Conservation (phyloP, 345 rosid species). For the Moringa oleifera region DNA sequence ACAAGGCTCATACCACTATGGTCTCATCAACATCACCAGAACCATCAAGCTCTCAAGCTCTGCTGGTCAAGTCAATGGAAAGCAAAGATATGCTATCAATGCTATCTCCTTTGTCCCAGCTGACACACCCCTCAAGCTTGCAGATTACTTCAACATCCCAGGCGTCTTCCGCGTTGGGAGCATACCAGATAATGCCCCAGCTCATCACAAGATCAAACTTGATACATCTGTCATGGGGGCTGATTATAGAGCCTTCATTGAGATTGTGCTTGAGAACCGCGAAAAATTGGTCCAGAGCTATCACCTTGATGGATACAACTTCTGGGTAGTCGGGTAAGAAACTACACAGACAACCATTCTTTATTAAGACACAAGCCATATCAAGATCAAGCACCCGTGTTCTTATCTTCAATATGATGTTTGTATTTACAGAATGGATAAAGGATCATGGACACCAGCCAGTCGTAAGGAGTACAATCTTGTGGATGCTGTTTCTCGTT, state of each 20-base stretch:
- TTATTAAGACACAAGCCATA: too few species aligned
- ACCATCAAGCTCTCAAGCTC: slow-evolving; percentile 60
- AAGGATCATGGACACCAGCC: slow-evolving; percentile 61
- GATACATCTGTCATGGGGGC: slow-evolving; percentile 83
- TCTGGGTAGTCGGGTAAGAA: slow-evolving; percentile 90
- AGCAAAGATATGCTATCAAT: slow-evolving; percentile 81
- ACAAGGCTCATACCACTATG: slow-evolving; percentile 95
- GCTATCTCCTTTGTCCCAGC: slow-evolving; percentile 61
- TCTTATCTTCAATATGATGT: too few species aligned
- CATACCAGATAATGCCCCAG: slow-evolving; percentile 45
- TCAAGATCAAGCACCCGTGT: too few species aligned
- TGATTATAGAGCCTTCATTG: slow-evolving; percentile 51
- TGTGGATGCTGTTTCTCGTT: slow-evolving; percentile 67
- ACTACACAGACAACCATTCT: too few species aligned
- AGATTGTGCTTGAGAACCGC: slow-evolving; percentile 70
- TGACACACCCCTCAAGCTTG: slow-evolving; percentile 78
- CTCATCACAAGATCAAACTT: slow-evolving; percentile 27
- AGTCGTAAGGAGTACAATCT: slow-evolving; percentile 72
- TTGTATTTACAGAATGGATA: slow-evolving; percentile 54
- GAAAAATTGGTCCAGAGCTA: slow-evolving; percentile 74
- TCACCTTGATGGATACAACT: slow-evolving; percentile 76
- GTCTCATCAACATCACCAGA: slow-evolving; percentile 50
- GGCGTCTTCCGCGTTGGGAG: slow-evolving; percentile 64
- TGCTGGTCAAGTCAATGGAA: slow-evolving; percentile 47
- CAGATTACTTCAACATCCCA: slow-evolving; percentile 72